phyloP scores from a whole-genome alignment of 2,329 filamentous ascomycete species.

The Fusarium hainanense region DNA sequence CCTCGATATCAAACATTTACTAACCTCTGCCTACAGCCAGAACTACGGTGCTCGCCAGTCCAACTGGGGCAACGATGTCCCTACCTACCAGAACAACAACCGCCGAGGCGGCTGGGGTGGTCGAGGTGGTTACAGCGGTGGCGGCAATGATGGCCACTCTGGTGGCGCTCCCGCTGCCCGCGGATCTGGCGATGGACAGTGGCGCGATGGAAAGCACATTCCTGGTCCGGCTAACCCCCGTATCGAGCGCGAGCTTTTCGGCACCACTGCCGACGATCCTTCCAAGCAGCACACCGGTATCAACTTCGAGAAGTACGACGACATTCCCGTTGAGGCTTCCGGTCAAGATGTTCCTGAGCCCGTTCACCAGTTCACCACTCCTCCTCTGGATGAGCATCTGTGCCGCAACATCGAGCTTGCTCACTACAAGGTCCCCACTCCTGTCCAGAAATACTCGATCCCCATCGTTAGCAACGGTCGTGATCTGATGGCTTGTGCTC shows the following conservation, averaged over 20 bases:
- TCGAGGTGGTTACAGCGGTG: slow-evolving; percentile 52
- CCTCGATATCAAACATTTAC: neutral
- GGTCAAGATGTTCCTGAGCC: slow-evolving; percentile 93
- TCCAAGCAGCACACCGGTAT: slow-evolving; percentile 97
- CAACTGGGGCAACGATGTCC: slow-evolving; percentile 50
- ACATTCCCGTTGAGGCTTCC: slow-evolving; percentile 98
- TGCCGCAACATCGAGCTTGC: slow-evolving; percentile 93
- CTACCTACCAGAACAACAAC: slow-evolving; percentile 45
- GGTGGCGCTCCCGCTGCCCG: slow-evolving; percentile 74
- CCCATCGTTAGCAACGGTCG: slow-evolving; percentile 98
- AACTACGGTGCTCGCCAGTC: slow-evolving; percentile 51
- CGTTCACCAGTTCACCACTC: slow-evolving; percentile 90
- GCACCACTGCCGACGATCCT: slow-evolving; percentile 87
- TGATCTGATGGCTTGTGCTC: slow-evolving; percentile 99
- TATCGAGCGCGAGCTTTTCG: slow-evolving; percentile 95
- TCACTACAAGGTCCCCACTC: slow-evolving; percentile 94
- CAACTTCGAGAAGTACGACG: slow-evolving; percentile 99
- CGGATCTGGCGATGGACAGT: slow-evolving; percentile 94
- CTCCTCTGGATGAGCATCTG: slow-evolving; percentile 93
- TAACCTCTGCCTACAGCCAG: slow-evolving; percentile 41
- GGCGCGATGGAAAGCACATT: slow-evolving; percentile 97
- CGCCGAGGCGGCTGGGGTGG: slow-evolving; percentile 52
- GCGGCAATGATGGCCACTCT: slow-evolving; percentile 74
- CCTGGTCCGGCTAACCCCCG: slow-evolving; percentile 89
- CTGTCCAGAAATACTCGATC: slow-evolving; percentile 99